Evolutionary conservation across 2,329 filamentous ascomycete genomes (phyloP), one percentile per base, ranked within the genome.

Genomic region (Sporothrix humicola): DNA sequence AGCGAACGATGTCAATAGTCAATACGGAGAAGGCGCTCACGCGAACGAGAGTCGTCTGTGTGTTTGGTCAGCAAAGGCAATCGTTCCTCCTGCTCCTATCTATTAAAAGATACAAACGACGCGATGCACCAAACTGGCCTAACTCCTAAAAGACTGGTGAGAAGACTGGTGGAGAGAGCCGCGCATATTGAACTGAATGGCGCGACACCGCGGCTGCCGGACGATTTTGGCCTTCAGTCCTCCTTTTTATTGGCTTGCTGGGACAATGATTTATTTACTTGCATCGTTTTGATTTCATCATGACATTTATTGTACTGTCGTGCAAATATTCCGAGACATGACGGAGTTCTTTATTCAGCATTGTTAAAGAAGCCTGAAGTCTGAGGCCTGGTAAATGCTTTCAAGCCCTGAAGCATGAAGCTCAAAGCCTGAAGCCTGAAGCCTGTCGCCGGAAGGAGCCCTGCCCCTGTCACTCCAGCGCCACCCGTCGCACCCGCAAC

Each of bases 71-170:
- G 31, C 42, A 44, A 17, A 48, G 61, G 61, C 31, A 23, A 48
- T 48, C 42, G 42, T 42, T 17, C n/a, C n/a, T 23, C 31, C 31
- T 37, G 31, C 31, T 26, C 23, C 23, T 26, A 37, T 65, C 61
- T 65, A 46, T 65, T 65, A 65, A 65, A 65, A 65, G 61, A 65
- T 42, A 46, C 42, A 65, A 48, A n/a, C n/a, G 20, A 26, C 61
- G 61, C 59, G 59, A 65, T 23, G 59, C 59, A 63, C 59, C n/a
- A 46, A 46, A 63, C 7, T 15, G 59, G 59, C 44, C 37, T 46
- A 42, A 31, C 42, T n/a, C 42, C 8, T 5, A 9, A 20, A 44
- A 17, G 59, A 46, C 37, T 63, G 59, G 31, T 37, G 31, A 26
- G 23, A 26, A 26, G n/a, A 56, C 52, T n/a, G 17, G 52, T 20